Base-by-base conservation (phyloP, 495 filamentous ascomycete species). In the Aspergillus nidulans region DNA sequence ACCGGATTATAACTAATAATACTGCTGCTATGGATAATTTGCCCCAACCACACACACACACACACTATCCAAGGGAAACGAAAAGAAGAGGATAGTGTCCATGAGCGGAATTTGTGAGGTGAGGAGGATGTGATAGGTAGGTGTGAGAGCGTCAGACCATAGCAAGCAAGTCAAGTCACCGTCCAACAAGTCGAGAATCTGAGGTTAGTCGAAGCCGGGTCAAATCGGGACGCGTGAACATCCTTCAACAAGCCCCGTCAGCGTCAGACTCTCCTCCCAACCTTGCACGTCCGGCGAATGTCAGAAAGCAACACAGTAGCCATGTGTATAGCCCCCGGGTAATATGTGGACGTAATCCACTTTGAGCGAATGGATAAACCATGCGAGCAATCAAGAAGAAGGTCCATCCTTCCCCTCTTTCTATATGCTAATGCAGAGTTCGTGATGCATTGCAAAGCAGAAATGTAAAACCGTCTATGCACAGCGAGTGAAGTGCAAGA, bases 401-500 rank as follows among this genome's bases (percentile, higher is more conserved):
- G 55, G 58, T 54, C 50, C 42, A 25, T 26, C 21, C 42, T n/a
- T 45, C 42, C 45, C 25, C 48, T 62, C 48, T 62, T 54, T 70
- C 68, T 74, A 73, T 72, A 69, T 73, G 67, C 65, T 59, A 58
- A 76, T 72, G 70, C 69, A 67, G 67, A 68, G 66, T 64, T 68
- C 68, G 59, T 63, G 47, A 67, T 57, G 52, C 53, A 53, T 32
- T 34, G 15, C 59, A 63, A 64, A 50, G 9, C 49, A 42, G 13
- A 61, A 64, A 50, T 30, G 49, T 36, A 20, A 56, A n/a, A 32
- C 60, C 44, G 56, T 71, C 62, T 65, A 67, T 67, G 69, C 73
- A 75, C 69, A 73, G 64, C 70, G 70, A 76, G 65, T 71, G 70
- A 66, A 63, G 71, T 75, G 73, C 70, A 68, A 56, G 49, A 62